Evolutionary conservation across 2,329 filamentous ascomycete genomes (phyloP), one percentile per base, ranked within the genome.

Genomic region (Orbilia blumenaviensis): DNA sequence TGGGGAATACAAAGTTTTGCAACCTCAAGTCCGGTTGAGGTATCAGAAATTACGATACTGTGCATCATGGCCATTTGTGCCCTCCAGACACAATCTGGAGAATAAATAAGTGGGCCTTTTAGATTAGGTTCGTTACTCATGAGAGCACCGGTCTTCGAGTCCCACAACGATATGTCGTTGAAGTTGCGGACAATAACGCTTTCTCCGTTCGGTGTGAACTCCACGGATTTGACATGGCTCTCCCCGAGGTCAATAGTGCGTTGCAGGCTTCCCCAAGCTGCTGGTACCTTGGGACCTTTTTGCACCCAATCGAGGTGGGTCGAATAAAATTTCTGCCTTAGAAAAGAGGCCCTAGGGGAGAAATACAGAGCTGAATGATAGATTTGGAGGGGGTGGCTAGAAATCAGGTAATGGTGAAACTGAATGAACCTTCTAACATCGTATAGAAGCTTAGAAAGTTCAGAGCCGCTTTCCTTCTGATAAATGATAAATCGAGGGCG

Each of bases 251-350:
- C n/a, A n/a, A n/a, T n/a, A n/a, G n/a, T 36, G 21, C 36, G 50
- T 4, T 21, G 29, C 27, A 54, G n/a, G 16, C 29, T 0, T 2
- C 21, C 38, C 64, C 61, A 52, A 10, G 18, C 25, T 7, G 29
- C n/a, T 1, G 23, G 23, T 44, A 79, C 60, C 41, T 12, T 23
- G 41, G 79, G 79, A 56, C 58, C 72, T 34, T 77, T 62, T 5
- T 32, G 71, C n/a, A 79, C 69, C 74, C 66, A 75, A 1, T 67
- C 42, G 32, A 69, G 78, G 16, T 72, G 50, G 66, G 78, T 72
- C 3, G 75, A 3, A 12, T 21, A 50, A 42, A 48, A 68, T n/a
- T 3, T 36, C 27, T 29, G 18, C 25, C 27, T n/a, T 8, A 68
- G 25, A 1, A 68, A 8, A 21, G 52, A 60, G 16, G 27, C 23